Evolutionary conservation across 169 alveolate genomes (phyloP).

Genomic region (Plasmodium vivax): DNA sequence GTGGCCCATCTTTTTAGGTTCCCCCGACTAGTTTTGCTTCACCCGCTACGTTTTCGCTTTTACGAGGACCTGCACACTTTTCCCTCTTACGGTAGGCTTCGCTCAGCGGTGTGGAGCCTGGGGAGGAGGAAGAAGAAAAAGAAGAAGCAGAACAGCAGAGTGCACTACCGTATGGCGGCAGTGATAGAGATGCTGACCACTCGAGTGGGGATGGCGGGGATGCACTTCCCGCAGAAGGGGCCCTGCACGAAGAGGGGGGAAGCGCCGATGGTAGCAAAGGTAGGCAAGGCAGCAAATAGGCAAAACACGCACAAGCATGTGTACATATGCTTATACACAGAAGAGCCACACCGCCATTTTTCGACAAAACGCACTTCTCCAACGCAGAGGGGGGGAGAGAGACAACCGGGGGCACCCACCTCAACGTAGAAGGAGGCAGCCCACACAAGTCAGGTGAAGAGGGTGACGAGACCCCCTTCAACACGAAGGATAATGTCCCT

Average conservation of each 20-base stretch:
- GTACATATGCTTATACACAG: neutral
- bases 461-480: neutral
- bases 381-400: neutral
- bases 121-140: neutral
- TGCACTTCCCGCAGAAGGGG: neutral
- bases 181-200: neutral
- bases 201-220: constrained; percentile 3
- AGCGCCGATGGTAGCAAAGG: neutral
- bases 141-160: neutral
- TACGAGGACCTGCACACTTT: neutral
- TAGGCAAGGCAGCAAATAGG: neutral
- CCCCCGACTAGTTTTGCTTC: neutral
- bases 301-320: neutral
- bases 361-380: neutral
- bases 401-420: neutral
- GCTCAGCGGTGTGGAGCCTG: neutral
- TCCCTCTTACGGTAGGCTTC: neutral
- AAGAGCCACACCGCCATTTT: neutral
- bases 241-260: neutral
- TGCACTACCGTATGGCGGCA: neutral
- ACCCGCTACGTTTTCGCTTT: neutral
- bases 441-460: neutral
- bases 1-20: neutral
- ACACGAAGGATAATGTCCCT: neutral
- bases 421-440: neutral